Base-by-base conservation (phyloP, 257 asterid genomes). In the Nicotiana benthamiana region DNA sequence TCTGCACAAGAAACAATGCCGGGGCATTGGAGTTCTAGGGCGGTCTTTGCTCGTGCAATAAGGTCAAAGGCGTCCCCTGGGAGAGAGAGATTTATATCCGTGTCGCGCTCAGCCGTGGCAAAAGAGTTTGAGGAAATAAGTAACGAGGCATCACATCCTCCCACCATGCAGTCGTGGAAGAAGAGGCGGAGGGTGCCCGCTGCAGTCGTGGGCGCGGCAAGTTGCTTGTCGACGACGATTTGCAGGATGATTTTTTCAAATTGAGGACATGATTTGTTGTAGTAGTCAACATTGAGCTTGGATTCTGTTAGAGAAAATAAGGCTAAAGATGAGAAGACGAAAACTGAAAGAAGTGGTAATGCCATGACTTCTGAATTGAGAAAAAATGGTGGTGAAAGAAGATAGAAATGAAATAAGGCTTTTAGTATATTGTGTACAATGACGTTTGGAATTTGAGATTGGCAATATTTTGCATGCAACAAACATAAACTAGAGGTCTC, bases 101-200 rank as follows among this genome's bases (percentile, higher is more conserved):
- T 77, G 80, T 95, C 97, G 13, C 98, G 93, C 79, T 95, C 97
- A n/a, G 95, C 85, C 0, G 13, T 22, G 85, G 81, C 85, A 66
- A 83, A 77, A 26, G 87, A 26, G 85, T 81, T 88, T 84, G 97
- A 89, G 75, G 95, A 20, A 78, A 95, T 81, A 46, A 95, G 93
- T 68, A 95, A 80, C 77, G 99, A 93, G 53, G 94, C 95, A 82
- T 95, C 99, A 81, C 98, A 92, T 51, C 99, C 99, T 10, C 90
- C 97, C 17, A 91, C 95, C 30, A 93, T 68, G 86, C 99, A 95
- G 79, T 95, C 97, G 77, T 95, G 99, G 92, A 95, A 95, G 87
- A 95, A 95, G 65, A 93, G 80, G 82, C 98, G 97, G 83, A 95
- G 93, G 83, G 90, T 81, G 52, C 93, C 98, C 9, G 98, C 98